Conservation (phyloP, 2,329 filamentous ascomycete species). For the Mycosphaerella arachidis region DNA sequence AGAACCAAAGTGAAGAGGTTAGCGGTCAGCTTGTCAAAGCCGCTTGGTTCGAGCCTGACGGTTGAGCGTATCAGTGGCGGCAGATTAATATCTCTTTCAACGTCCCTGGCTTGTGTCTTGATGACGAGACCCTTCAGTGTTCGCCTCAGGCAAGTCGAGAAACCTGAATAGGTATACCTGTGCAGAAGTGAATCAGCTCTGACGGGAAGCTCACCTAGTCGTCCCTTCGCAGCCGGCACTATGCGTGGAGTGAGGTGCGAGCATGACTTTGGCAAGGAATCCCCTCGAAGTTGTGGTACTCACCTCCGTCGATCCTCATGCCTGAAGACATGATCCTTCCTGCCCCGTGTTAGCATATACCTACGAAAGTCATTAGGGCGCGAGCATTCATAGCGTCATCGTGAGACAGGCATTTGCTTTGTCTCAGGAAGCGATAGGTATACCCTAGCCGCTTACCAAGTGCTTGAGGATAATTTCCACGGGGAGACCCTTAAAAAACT, state of each 20-base stretch:
- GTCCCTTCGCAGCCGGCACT: no score
- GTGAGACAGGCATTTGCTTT: no score
- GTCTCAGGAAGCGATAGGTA: no score
- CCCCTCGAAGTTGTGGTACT: neutral
- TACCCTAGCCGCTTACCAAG: no score
- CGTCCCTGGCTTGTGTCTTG: conserved; percentile 69
- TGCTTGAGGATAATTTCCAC: no score
- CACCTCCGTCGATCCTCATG: no score
- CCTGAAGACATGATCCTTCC: no score
- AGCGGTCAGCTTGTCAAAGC: conserved; percentile 75
- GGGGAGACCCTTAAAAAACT: no score
- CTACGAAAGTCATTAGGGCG: no score
- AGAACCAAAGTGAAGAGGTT: conserved; percentile 84
- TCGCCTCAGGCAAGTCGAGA: conserved; percentile 56
- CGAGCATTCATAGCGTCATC: no score
- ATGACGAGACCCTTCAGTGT: conserved; percentile 73
- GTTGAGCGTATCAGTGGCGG: conserved; percentile 69
- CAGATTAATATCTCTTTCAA: conserved; percentile 59
- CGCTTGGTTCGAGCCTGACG: conserved; percentile 72
- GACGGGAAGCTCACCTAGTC: no score
- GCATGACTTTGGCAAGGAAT: neutral
- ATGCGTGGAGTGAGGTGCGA: neutral
- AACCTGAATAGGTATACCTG: conserved; percentile 57
- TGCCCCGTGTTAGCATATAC: no score
- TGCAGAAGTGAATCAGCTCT: neutral